Conservation (phyloP, 192 early-diverging fungal genomes). For the Coemansia sp. region DNA sequence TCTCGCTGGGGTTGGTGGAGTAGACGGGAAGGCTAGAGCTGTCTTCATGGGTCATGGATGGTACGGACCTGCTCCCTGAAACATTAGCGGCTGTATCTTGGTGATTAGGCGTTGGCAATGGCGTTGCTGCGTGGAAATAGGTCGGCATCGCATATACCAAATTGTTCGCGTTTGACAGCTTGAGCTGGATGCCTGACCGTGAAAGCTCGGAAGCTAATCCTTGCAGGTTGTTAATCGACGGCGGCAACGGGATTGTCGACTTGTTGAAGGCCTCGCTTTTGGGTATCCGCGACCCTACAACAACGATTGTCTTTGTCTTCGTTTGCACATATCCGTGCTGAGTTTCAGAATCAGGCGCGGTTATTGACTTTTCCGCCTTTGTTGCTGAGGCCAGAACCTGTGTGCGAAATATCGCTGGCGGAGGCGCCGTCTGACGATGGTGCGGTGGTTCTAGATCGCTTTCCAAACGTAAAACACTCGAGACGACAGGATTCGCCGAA, state of each 20-base stretch:
- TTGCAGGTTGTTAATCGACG: neutral
- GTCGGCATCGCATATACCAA: neutral
- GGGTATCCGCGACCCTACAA: conserved; percentile 1
- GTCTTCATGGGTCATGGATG: neutral
- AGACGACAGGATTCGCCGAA: neutral
- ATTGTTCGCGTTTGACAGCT: neutral
- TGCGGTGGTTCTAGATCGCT: neutral
- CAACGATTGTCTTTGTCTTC: conserved; percentile 3
- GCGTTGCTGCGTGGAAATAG: neutral
- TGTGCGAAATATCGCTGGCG: conserved; percentile 6
- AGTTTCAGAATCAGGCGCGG: neutral
- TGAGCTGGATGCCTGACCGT: neutral
- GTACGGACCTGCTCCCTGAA: neutral
- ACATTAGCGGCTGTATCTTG: neutral
- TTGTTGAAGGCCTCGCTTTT: neutral
- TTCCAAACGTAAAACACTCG: conserved; percentile 4
- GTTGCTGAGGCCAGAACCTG: neutral
- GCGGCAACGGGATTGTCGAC: neutral
- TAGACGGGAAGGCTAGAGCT: neutral
- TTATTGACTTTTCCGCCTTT: neutral
- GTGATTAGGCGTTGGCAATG: neutral
- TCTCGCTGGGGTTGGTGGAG: conserved; percentile 6
- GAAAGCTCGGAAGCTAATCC: neutral
- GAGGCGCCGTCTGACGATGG: neutral
- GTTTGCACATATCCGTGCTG: neutral